A percentile compares a stretch with the other conserved stretches of the same genome.
Conservation (phyloP, 2,329 filamentous ascomycete species). For the Colletotrichum tanaceti region DNA sequence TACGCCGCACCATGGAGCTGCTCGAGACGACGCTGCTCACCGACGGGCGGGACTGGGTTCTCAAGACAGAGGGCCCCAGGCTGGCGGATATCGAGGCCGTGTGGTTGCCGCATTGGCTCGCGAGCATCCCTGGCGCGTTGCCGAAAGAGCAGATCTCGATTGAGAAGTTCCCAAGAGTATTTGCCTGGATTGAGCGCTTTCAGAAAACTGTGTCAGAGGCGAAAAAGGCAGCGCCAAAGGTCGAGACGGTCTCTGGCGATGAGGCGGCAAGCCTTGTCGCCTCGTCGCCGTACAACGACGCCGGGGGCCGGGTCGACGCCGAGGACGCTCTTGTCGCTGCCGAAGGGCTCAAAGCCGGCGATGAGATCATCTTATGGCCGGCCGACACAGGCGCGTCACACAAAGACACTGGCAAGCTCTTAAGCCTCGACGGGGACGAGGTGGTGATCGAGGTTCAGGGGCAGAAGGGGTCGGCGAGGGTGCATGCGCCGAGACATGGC, state of each 20-base stretch:
- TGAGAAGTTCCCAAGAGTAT: slow-evolving; percentile 67
- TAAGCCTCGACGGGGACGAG: slow-evolving; percentile 64
- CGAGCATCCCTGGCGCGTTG: slow-evolving; percentile 65
- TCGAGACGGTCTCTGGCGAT: slow-evolving; percentile 61
- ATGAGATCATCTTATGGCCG: slow-evolving; percentile 69
- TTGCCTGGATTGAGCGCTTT: slow-evolving; percentile 74
- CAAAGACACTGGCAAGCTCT: slow-evolving; percentile 67
- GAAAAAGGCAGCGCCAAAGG: slow-evolving; percentile 50
- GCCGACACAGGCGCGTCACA: slow-evolving; percentile 70
- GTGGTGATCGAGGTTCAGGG: slow-evolving; percentile 67
- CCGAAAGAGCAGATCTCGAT: slow-evolving; percentile 63
- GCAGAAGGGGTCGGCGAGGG: slow-evolving; percentile 57
- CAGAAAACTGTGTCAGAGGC: slow-evolving; percentile 58
- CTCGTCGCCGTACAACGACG: slow-evolving; percentile 58
- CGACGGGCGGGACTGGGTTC: slow-evolving; percentile 75
- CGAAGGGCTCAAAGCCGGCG: slow-evolving; percentile 63
- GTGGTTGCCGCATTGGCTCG: slow-evolving; percentile 76
- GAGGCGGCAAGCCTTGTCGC: slow-evolving; percentile 58
- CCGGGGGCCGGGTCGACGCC: slow-evolving; percentile 56
- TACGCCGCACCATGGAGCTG: slow-evolving; percentile 65
- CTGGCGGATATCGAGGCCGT: slow-evolving; percentile 77
- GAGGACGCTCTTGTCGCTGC: slow-evolving; percentile 60
- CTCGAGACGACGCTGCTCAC: slow-evolving; percentile 72
- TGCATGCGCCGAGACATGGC: slow-evolving; percentile 72
- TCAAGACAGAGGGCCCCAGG: slow-evolving; percentile 62